A percentile compares a stretch with the other conserved stretches of the same genome.
These are phyloP conservation scores for Talaromyces verruculosus DNA, from an alignment of 2,329 filamentous ascomycete species.

Conservation along the genomic window DNA sequence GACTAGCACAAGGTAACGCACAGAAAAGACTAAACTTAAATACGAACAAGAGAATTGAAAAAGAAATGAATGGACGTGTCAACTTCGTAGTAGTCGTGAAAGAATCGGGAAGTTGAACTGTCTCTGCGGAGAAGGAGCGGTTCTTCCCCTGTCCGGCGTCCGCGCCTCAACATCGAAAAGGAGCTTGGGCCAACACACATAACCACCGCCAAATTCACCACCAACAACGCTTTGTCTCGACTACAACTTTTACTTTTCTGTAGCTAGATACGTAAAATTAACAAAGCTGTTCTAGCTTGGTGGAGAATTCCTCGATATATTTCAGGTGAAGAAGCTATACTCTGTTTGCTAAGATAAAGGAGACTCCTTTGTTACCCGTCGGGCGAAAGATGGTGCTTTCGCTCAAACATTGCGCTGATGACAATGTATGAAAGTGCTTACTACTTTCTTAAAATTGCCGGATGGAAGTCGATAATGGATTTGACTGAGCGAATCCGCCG, in stretches of 20 bases:
- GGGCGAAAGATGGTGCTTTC: not conserved
- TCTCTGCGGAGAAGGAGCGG: slow-evolving; percentile 18
- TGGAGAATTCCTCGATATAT: not conserved
- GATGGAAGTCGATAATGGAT: not conserved
- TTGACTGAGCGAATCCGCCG: not conserved
- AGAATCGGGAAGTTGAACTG: slow-evolving; percentile 5
- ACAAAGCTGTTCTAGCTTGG: not conserved
- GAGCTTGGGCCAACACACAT: slow-evolving; percentile 38
- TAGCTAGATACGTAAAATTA: not conserved
- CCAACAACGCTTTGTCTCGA: not conserved
- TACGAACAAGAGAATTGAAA: slow-evolving; percentile 2
- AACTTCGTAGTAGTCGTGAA: slow-evolving; percentile 2
- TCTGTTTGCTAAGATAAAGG: not conserved
- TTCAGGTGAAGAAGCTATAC: not conserved
- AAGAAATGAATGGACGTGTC: not conserved
- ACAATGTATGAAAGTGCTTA: not conserved
- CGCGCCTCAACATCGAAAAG: slow-evolving; percentile 29
- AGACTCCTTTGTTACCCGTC: not conserved
- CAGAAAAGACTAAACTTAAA: not conserved
- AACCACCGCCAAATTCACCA: not conserved
- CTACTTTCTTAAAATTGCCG: not conserved
- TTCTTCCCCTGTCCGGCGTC: slow-evolving; percentile 17
- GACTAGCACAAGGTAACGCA: not conserved
- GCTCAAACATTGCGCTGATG: not conserved
- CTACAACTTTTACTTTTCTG: not conserved